phyloP scores from a whole-genome alignment of 306 rosid species.

The Chamaecrista fasciculata region DNA sequence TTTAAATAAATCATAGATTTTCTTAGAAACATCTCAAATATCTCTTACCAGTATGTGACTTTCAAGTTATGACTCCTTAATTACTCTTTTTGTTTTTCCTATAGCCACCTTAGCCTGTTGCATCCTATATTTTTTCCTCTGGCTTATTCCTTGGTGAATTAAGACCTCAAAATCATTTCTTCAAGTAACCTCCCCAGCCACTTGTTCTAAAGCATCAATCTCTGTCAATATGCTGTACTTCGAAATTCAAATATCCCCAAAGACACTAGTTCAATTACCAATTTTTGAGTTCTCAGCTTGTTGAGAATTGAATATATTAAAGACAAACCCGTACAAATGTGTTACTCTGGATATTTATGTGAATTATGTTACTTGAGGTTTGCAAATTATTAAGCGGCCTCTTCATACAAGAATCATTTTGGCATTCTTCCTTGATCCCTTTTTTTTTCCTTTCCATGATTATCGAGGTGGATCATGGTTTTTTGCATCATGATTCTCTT shows the following conservation, averaged over 20 bases:
- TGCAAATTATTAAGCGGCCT: background rate
- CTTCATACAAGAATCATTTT: background rate
- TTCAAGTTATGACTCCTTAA: background rate
- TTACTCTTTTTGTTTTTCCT: background rate
- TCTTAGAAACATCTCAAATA: background rate
- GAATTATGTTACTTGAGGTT: constrained; percentile 8
- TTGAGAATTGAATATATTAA: background rate
- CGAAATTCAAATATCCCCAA: background rate
- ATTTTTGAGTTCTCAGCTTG: constrained; percentile 15
- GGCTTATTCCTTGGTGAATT: background rate
- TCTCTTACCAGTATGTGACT: too few relatives aligned
- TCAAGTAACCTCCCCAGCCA: background rate
- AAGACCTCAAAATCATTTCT: background rate
- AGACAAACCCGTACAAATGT: too few relatives aligned
- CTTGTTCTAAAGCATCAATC: background rate
- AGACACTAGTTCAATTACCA: background rate
- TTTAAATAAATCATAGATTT: background rate
- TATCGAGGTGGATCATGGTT: too few relatives aligned
- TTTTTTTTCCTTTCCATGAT: too few relatives aligned
- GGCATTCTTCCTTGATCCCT: constrained; percentile 8
- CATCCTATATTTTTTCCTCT: background rate
- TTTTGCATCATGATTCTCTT: background rate
- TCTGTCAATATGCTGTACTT: background rate
- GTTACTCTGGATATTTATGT: too few relatives aligned
- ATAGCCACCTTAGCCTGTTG: background rate